Evolutionary conservation across 305 asterid species (phyloP), one percentile per base, ranked within the genome.

Genomic region (Lippia alba): DNA sequence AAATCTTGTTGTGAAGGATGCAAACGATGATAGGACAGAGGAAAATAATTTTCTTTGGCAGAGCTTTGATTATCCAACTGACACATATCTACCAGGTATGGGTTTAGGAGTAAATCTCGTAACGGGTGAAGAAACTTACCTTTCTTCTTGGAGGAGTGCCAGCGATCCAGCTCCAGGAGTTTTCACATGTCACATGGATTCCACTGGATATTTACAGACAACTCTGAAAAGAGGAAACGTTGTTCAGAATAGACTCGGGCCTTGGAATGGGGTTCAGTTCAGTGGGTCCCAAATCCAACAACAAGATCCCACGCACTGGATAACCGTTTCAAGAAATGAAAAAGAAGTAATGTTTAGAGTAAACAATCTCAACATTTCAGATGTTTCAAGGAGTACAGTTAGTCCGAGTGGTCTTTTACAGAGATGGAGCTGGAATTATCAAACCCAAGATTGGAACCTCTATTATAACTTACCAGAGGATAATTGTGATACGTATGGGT

Each of bases 151-250:
- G 83, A 74, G 15, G 39, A 74, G 9, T 56, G 7, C 10, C 0
- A 59, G 70, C 5, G 78, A 79, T 66, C 83, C 80, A 48, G 16
- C 74, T 40, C 61, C 80, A 0, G 83, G 80, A n/a, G 78, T 58
- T 33, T 66, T 14, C 32, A 24, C 59, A 48, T 0, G 6, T 10
- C 46, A 32, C 58, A 0, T 33, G 2, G 66, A 69, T 17, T 34
- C 15, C 0, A 46, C 59, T 1, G 74, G 74, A 11, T 69, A 69
- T 33, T 66, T 58, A 32, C 74, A 69, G 12, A 0, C 0, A 1
- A 0, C 56, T 56, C 17, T 41, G 4, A 68, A 20, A 16, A 56
- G 16, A 41, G 65, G 57, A 20, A 2, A 10, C 0, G 12, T 14
- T 3, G n/a, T 46, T 9, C 9, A 4, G 50, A 20, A 4, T 15